A percentile compares a stretch with the other conserved stretches of the same genome.
These are phyloP conservation scores for Solanum clarkiae DNA, from an alignment of 257 asterid species.

Conservation along the genomic window DNA sequence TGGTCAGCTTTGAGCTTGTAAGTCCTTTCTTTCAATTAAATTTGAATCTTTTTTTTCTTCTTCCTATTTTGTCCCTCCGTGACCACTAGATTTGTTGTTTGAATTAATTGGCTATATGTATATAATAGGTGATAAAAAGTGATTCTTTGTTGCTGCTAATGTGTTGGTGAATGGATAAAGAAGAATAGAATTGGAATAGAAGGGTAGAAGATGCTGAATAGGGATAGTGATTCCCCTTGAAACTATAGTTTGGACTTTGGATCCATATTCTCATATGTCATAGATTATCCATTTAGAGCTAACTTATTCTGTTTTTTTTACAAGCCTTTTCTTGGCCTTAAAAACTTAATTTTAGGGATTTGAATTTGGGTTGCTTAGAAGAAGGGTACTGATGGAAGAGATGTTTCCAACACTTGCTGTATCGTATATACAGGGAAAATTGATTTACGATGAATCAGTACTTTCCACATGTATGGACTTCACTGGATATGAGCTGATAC, in stretches of 20 bases:
- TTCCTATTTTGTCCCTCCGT: not conserved
- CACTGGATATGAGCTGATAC: constrained; percentile 32
- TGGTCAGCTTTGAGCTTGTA: not conserved
- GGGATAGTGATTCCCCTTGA: constrained; percentile 23
- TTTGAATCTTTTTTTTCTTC: not conserved
- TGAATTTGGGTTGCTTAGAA: not conserved
- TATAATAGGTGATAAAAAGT: not conserved
- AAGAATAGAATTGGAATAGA: constrained; percentile 8
- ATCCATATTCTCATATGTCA: constrained; percentile 23
- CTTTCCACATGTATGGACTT: constrained; percentile 30
- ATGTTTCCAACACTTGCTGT: constrained; percentile 21
- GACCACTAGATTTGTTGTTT: not conserved
- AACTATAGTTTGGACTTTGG: constrained; percentile 12
- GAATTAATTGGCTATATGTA: not conserved
- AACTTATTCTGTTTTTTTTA: not conserved
- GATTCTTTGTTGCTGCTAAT: constrained; percentile 3
- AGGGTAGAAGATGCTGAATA: constrained; percentile 18
- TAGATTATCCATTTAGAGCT: not conserved
- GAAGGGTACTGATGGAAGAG: constrained; percentile 28
- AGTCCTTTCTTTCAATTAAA: not conserved
- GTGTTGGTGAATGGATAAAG: constrained; percentile 16
- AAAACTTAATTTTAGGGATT: not conserved
- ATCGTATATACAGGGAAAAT: constrained; percentile 31
- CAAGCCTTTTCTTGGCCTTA: not conserved
- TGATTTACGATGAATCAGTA: constrained; percentile 37